These are phyloP conservation scores for Neonectria sp. DNA, from an alignment of 2,329 filamentous ascomycete species.

Conservation along the genomic window DNA sequence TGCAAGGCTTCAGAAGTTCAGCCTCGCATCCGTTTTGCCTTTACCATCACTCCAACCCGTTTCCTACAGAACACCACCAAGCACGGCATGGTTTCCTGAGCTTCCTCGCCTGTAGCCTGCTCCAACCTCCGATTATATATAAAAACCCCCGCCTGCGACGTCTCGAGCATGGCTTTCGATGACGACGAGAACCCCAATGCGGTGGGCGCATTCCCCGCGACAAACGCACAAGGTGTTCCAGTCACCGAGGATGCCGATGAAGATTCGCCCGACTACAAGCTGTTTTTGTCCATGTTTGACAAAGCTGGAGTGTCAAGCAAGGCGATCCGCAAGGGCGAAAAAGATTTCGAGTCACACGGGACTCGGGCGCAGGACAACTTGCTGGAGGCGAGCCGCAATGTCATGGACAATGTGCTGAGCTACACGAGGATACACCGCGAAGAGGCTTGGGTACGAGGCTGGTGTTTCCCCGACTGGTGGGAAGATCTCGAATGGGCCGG, in stretches of 20 bases:
- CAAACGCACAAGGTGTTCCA: slow-evolving; percentile 47
- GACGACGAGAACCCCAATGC: slow-evolving; percentile 59
- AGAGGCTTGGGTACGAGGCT: slow-evolving; percentile 76
- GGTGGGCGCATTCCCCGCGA: slow-evolving; percentile 24
- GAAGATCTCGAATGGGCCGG: slow-evolving; percentile 39
- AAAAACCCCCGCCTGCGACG: background rate
- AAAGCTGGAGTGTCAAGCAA: slow-evolving; percentile 68
- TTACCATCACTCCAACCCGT: slow-evolving; percentile 26
- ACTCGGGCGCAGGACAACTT: slow-evolving; percentile 85
- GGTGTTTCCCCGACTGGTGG: slow-evolving; percentile 79
- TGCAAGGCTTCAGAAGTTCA: slow-evolving; percentile 36
- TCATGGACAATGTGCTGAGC: slow-evolving; percentile 90
- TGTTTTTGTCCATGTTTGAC: slow-evolving; percentile 70
- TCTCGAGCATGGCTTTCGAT: slow-evolving; percentile 57
- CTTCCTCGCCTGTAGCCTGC: background rate
- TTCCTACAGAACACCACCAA: slow-evolving; percentile 2
- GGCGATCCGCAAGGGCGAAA: slow-evolving; percentile 91
- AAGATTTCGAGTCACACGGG: slow-evolving; percentile 96
- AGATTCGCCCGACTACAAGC: slow-evolving; percentile 89
- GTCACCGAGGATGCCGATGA: slow-evolving; percentile 76
- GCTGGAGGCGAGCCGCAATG: slow-evolving; percentile 85
- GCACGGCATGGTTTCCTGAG: background rate
- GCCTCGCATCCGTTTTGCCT: slow-evolving; percentile 40
- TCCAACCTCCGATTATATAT: background rate
- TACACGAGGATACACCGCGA: slow-evolving; percentile 82